These are phyloP conservation scores for Phascolomyces articulosus DNA, from an alignment of 371 early-diverging fungal species.

Conservation along the genomic window DNA sequence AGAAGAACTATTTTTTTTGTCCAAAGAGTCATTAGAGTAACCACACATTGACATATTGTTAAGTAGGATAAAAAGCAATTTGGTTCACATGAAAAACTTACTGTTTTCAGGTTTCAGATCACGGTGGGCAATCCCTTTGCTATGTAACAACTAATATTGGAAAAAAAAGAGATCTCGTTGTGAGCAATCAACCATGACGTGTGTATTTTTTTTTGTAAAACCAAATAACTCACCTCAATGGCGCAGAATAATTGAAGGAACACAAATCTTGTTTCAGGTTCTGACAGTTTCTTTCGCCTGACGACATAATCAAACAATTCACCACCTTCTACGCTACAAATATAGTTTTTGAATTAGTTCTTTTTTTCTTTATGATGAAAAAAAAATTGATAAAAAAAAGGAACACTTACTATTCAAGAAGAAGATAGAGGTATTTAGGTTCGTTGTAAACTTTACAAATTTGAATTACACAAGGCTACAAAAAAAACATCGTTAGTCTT, in stretches of 20 bases:
- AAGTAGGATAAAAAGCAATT: too few relatives aligned
- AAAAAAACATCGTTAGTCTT: slow-evolving; percentile 8
- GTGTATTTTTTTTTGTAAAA: background rate
- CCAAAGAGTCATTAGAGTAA: too few relatives aligned
- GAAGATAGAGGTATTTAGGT: slow-evolving; percentile 61
- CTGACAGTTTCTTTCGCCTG: slow-evolving; percentile 69
- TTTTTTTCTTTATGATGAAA: too few relatives aligned
- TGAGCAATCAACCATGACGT: too few relatives aligned
- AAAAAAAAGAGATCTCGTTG: background rate
- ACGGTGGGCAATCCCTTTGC: slow-evolving; percentile 36
- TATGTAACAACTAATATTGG: slow-evolving; percentile 53
- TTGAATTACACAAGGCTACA: slow-evolving; percentile 59
- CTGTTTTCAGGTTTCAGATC: slow-evolving; percentile 56
- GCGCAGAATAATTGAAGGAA: slow-evolving; percentile 80
- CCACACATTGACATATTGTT: too few relatives aligned
- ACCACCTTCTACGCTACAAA: slow-evolving; percentile 68
- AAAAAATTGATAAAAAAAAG: background rate
- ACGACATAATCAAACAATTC: slow-evolving; percentile 95
- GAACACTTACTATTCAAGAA: slow-evolving; percentile 65
- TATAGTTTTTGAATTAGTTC: background rate
- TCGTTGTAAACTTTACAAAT: slow-evolving; percentile 69
- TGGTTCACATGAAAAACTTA: slow-evolving; percentile 20
- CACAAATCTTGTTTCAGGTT: slow-evolving; percentile 79
- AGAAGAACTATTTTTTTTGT: slow-evolving; percentile 75
- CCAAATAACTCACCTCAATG: slow-evolving; percentile 49